A percentile compares a stretch with the other conserved stretches of the same genome.
phyloP scores from a whole-genome alignment of 352 stramenopile genomes.

The Globisporangium echinulatum region DNA sequence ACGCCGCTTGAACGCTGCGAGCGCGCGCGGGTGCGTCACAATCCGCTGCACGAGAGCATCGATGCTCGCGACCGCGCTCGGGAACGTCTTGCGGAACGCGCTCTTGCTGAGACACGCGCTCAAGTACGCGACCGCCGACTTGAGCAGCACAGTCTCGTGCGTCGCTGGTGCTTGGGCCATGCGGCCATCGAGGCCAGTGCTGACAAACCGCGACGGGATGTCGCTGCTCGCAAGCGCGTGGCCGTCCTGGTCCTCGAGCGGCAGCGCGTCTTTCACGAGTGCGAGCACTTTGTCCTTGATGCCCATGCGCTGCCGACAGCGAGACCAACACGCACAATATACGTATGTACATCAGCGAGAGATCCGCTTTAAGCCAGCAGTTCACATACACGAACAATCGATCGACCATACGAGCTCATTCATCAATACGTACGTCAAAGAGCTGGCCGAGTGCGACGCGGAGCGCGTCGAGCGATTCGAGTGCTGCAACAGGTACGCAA shows the following conservation, averaged over 20 bases:
- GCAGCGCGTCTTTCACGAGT: slow-evolving; percentile 49
- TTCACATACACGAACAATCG: background rate
- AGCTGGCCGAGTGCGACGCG: slow-evolving; percentile 49
- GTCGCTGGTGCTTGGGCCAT: slow-evolving; percentile 5
- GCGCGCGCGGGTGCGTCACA: slow-evolving; percentile 22
- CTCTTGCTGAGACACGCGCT: slow-evolving; percentile 45
- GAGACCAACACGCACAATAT: background rate
- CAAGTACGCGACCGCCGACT: slow-evolving; percentile 50
- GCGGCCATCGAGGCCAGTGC: slow-evolving; percentile 51
- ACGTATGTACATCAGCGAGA: background rate
- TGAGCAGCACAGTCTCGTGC: slow-evolving; percentile 47
- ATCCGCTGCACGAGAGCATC: slow-evolving; percentile 51
- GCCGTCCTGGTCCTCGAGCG: slow-evolving; percentile 21
- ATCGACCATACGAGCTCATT: background rate
- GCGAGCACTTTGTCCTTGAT: slow-evolving; percentile 77
- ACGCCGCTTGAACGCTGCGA: slow-evolving; percentile 38
- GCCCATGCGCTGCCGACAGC: slow-evolving; percentile 23
- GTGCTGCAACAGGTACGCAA: slow-evolving; percentile 37
- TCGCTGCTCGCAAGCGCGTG: slow-evolving; percentile 27
- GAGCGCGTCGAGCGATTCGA: slow-evolving; percentile 31
- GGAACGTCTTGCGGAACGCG: slow-evolving; percentile 45
- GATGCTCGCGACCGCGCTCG: slow-evolving; percentile 38
- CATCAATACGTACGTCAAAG: slow-evolving; percentile 28
- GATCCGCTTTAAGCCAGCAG: background rate
- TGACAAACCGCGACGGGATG: slow-evolving; percentile 48